Evolutionary conservation across 768 basidiomycete genomes (phyloP), one percentile per base, ranked within the genome.

Genomic region (Cytidiella melzeri): DNA sequence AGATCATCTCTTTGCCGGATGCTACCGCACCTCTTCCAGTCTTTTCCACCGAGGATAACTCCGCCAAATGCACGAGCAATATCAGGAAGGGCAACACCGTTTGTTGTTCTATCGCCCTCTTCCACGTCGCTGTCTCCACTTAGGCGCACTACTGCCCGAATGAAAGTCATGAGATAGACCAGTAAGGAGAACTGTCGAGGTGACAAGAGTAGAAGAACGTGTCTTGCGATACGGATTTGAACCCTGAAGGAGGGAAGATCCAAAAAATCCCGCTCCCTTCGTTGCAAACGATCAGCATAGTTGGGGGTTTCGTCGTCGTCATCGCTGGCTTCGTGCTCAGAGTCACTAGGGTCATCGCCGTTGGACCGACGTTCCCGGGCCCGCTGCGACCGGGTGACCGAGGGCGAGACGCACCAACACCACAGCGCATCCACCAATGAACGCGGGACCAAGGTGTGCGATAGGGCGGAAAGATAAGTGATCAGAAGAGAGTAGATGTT

Each of bases 171-270:
- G 27, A 78, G 67, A 55, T 77, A 75, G 36, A 65, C 57, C 42
- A 79, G 64, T 3, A 77, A 61, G 27, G 67, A 67, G 51, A 74
- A 65, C 45, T 67, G 61, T 11, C 64, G 54, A 1, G 64, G 63
- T 1, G 76, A 73, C 4, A 79, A 68, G 40, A 81, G 68, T 5
- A 73, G 73, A n/a, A 81, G 68, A 44, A 80, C 58, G 55, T 73
- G 64, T 48, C 74, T 74, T 12, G 76, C 76, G 23, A 66, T 64
- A 1, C 56, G 53, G 51, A 79, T 52, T 30, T 69, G 68, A 19
- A 48, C 43, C n/a, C 41, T 40, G 20, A 48, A 36, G 13, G 52
- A 41, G 7, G 52, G 52, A 4, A 53, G 36, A 19, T 43, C 43
- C 12, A 64, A 54, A 5, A 56, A 43, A 51, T 70, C 73, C 21